Conservation (phyloP, 2,329 filamentous ascomycete species). For the Fusarium aywerte region DNA sequence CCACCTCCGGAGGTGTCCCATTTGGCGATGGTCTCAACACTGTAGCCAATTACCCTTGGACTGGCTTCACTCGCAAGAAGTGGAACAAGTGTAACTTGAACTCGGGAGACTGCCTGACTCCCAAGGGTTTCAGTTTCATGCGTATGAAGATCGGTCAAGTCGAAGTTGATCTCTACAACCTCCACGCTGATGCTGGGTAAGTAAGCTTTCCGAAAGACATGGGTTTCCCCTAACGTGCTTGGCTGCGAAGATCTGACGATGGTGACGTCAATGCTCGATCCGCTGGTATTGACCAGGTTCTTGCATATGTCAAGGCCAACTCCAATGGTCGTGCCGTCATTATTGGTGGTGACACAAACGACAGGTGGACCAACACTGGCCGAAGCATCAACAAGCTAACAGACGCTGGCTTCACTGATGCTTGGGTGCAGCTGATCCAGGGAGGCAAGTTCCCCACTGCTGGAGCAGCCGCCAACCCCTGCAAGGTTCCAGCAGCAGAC, state of each 20-base stretch:
- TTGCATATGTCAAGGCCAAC: slow-evolving; percentile 65
- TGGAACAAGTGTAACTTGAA: slow-evolving; percentile 69
- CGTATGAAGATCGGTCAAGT: slow-evolving; percentile 63
- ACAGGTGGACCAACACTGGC: slow-evolving; percentile 63
- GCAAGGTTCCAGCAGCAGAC: slow-evolving; percentile 66
- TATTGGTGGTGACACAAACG: slow-evolving; percentile 73
- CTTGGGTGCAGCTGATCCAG: slow-evolving; percentile 67
- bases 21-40: slow-evolving; percentile 74
- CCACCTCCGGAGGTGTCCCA: slow-evolving; percentile 72
- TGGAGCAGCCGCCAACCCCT: slow-evolving; percentile 55
- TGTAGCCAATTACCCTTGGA: slow-evolving; percentile 67
- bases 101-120: slow-evolving; percentile 72
- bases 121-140: slow-evolving; percentile 77
- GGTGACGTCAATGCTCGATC: slow-evolving; percentile 67
- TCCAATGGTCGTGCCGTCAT: slow-evolving; percentile 70
- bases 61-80: slow-evolving; percentile 63
- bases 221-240: not conserved
- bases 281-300: slow-evolving; percentile 68
- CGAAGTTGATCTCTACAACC: slow-evolving; percentile 72
- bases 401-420: slow-evolving; percentile 65
- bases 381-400: slow-evolving; percentile 62
- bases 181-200: slow-evolving; percentile 71
- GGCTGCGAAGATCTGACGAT: slow-evolving; percentile 53
- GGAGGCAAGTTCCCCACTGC: slow-evolving; percentile 58
- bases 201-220: not conserved